A percentile compares a stretch with the other conserved stretches of the same genome.
phyloP scores from a whole-genome alignment of 2,329 filamentous ascomycete genomes.

The Aspergillus sp. region DNA sequence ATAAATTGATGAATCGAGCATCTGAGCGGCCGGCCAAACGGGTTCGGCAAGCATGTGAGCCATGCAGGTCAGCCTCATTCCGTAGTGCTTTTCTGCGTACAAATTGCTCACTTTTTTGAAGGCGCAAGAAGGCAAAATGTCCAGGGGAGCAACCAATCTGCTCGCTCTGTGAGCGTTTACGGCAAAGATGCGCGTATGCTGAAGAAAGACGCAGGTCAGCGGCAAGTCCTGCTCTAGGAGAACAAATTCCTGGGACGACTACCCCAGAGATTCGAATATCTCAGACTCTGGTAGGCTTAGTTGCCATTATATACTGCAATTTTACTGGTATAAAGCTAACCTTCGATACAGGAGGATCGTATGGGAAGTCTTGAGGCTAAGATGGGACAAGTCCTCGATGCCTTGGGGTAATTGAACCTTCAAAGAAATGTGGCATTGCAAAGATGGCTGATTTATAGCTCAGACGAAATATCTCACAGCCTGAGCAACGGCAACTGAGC shows the following conservation, averaged over 20 bases:
- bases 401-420: conserved; percentile 25
- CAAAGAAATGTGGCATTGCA: conserved; percentile 1
- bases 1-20: conserved; percentile 5
- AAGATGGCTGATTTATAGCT: conserved; percentile 1
- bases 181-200: conserved; percentile 44
- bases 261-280: conserved; percentile 8
- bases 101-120: conserved; percentile 15
- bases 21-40: conserved; percentile 28
- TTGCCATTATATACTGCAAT: background rate
- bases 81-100: background rate
- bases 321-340: too few relatives aligned
- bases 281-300: conserved; percentile 15
- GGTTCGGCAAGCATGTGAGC: conserved; percentile 39
- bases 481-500: conserved; percentile 4
- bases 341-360: conserved; percentile 23
- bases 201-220: conserved; percentile 24
- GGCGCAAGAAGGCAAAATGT: conserved; percentile 50
- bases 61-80: conserved; percentile 32
- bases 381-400: conserved; percentile 30
- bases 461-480: conserved; percentile 11
- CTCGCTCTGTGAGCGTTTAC: conserved; percentile 46
- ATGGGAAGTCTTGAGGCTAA: conserved; percentile 29
- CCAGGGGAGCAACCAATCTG: conserved; percentile 48
- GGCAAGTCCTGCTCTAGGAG: conserved; percentile 5
- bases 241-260: conserved; percentile 9